phyloP scores from a whole-genome alignment of 1,284 basidiomycete genomes.

The Earliella scabrosa region DNA sequence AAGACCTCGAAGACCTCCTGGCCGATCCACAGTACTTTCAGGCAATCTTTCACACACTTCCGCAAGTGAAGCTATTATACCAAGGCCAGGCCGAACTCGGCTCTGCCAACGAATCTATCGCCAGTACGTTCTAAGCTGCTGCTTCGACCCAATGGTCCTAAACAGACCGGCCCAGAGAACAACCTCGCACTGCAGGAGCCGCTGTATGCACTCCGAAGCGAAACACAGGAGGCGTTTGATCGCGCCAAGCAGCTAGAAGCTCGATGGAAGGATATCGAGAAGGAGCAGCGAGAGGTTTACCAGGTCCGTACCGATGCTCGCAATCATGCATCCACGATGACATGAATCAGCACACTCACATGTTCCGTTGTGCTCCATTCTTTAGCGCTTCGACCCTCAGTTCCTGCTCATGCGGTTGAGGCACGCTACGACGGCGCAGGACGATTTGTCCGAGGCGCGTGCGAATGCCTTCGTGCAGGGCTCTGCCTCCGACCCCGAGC shows the following conservation, averaged over 20 bases:
- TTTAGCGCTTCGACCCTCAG: slow-evolving; percentile 82
- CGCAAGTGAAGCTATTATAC: slow-evolving; percentile 74
- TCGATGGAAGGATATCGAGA: slow-evolving; percentile 84
- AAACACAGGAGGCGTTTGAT: slow-evolving; percentile 85
- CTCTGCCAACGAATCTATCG: slow-evolving; percentile 82
- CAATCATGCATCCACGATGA: not conserved
- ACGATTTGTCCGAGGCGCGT: slow-evolving; percentile 83
- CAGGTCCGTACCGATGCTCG: slow-evolving; percentile 56
- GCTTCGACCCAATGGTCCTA: not conserved
- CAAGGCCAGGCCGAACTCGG: slow-evolving; percentile 79
- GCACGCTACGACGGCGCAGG: slow-evolving; percentile 87
- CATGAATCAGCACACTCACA: slow-evolving; percentile 7
- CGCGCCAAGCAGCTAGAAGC: slow-evolving; percentile 81
- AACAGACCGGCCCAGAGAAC: slow-evolving; percentile 50
- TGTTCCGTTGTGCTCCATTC: not conserved
- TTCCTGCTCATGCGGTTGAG: slow-evolving; percentile 86
- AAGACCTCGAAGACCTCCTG: slow-evolving; percentile 88
- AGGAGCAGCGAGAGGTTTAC: slow-evolving; percentile 85
- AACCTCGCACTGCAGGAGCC: slow-evolving; percentile 78
- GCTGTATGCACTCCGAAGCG: slow-evolving; percentile 72
- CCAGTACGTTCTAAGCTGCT: slow-evolving; percentile 57
- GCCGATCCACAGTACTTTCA: slow-evolving; percentile 85
- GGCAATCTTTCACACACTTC: slow-evolving; percentile 81
- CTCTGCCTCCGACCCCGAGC: slow-evolving; percentile 37
- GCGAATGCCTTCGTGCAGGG: slow-evolving; percentile 81